phyloP scores from a whole-genome alignment of 495 filamentous ascomycete genomes.

The Cairneyella variabilis region DNA sequence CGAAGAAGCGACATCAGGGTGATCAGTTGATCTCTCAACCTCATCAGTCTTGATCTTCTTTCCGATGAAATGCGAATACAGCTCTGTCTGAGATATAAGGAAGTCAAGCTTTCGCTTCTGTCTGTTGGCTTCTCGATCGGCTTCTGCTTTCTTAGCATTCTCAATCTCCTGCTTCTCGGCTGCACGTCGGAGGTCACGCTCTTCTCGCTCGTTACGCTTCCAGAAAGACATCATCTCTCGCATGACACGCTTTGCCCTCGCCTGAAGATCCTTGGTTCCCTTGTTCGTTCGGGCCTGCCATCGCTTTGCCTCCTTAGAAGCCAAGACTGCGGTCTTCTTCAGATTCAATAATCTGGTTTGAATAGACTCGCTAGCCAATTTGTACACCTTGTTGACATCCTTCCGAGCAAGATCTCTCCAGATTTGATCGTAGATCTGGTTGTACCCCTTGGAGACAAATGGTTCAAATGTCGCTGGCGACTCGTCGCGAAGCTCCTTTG shows the following conservation, averaged over 20 bases:
- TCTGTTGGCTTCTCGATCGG: slow-evolving; percentile 91
- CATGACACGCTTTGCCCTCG: slow-evolving; percentile 96
- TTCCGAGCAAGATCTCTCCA: slow-evolving; percentile 93
- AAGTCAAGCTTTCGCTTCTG: slow-evolving; percentile 99
- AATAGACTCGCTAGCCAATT: slow-evolving; percentile 78
- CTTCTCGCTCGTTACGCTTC: slow-evolving; percentile 97
- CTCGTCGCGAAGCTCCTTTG: slow-evolving; percentile 49
- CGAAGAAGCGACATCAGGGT: slow-evolving; percentile 56
- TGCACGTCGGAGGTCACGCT: slow-evolving; percentile 87
- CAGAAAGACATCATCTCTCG: slow-evolving; percentile 99
- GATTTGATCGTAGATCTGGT: slow-evolving; percentile 97
- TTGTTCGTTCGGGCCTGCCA: slow-evolving; percentile 99
- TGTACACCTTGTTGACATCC: slow-evolving; percentile 86
- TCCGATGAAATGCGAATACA: slow-evolving; percentile 99
- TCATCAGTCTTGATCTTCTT: slow-evolving; percentile 98
- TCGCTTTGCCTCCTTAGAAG: slow-evolving; percentile 92
- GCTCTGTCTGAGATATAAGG: slow-evolving; percentile 96
- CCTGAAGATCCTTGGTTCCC: slow-evolving; percentile 95
- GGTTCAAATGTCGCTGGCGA: slow-evolving; percentile 52
- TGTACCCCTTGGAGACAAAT: slow-evolving; percentile 87
- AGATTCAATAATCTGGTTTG: slow-evolving; percentile 84
- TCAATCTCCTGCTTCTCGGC: slow-evolving; percentile 97
- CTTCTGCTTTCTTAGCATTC: slow-evolving; percentile 92
- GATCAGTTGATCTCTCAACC: slow-evolving; percentile 82
- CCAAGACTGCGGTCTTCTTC: slow-evolving; percentile 95